Evolutionary conservation across 257 asterid species (phyloP).

Genomic region (Salvia hispanica): DNA sequence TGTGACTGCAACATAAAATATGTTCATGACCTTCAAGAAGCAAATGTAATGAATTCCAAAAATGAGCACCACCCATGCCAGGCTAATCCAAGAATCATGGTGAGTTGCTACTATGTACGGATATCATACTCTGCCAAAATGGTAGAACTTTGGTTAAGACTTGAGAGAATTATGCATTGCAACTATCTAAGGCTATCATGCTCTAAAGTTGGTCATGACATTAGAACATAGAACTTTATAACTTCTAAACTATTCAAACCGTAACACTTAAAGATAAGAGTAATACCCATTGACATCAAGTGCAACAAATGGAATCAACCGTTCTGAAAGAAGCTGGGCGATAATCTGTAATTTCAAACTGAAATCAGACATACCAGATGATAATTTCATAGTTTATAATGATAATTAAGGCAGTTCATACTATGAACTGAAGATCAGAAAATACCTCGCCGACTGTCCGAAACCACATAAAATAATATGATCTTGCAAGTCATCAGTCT

Average conservation of each 20-base stretch:
- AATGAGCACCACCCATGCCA: no score
- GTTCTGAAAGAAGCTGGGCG: conserved; percentile 99
- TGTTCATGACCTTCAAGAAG: no score
- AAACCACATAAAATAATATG: conserved; percentile 96
- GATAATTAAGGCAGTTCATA: conserved; percentile 14
- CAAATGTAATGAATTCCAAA: no score
- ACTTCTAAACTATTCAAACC: no score
- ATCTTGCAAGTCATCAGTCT: conserved; percentile 99
- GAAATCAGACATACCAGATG: conserved; percentile 27
- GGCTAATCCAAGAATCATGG: no score
- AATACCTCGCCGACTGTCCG: conserved; percentile 98
- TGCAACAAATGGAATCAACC: conserved; percentile 97
- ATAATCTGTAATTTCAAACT: conserved; percentile 63
- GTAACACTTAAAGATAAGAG: not conserved
- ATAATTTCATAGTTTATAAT: no score
- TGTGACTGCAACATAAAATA: no score
- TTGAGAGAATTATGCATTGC: not conserved
- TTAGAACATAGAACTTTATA: no score
- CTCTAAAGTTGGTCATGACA: no score
- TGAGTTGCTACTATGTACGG: no score
- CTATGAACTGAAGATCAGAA: conserved; percentile 12
- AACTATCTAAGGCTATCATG: no score
- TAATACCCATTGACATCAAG: conserved; percentile 95
- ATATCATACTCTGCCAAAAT: not conserved
- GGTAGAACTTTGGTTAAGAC: not conserved